Evolutionary conservation across 192 early-diverging fungal genomes (phyloP).

Genomic region (Fimicolochytrium jonesii): DNA sequence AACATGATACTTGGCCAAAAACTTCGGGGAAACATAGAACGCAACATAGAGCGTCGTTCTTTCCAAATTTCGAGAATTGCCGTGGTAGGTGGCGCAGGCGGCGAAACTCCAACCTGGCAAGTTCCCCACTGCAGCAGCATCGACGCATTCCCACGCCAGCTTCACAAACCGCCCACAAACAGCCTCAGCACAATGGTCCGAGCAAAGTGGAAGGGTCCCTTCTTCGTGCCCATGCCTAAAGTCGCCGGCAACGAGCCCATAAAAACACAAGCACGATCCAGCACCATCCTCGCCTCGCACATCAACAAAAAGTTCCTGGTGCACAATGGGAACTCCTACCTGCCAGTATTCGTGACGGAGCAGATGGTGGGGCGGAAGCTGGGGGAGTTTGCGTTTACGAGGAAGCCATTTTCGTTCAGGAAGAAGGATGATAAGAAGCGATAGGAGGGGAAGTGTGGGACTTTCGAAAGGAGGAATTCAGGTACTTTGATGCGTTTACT

Average conservation of each 20-base stretch:
- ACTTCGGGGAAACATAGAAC: too few relatives aligned
- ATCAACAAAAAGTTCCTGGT: slow-evolving; percentile 85
- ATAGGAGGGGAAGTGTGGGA: too few relatives aligned
- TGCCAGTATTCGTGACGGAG: slow-evolving; percentile 79
- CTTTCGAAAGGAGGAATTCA: too few relatives aligned
- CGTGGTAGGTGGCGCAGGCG: too few relatives aligned
- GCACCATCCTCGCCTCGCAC: slow-evolving; percentile 87
- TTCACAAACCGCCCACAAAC: too few relatives aligned
- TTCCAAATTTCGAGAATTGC: too few relatives aligned
- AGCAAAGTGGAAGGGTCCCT: slow-evolving; percentile 47
- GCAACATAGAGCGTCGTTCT: too few relatives aligned
- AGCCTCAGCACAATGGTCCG: slow-evolving; percentile 19
- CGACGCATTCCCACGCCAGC: too few relatives aligned
- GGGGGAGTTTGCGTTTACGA: slow-evolving; percentile 89
- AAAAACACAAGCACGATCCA: slow-evolving; percentile 70
- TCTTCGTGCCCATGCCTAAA: slow-evolving; percentile 35
- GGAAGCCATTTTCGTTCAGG: slow-evolving; percentile 71
- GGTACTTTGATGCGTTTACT: too few relatives aligned
- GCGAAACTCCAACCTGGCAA: too few relatives aligned
- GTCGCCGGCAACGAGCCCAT: slow-evolving; percentile 22
- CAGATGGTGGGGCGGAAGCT: slow-evolving; percentile 93
- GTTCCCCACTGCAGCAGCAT: too few relatives aligned
- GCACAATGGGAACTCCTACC: slow-evolving; percentile 90
- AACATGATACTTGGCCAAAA: too few relatives aligned
- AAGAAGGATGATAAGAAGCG: slow-evolving; percentile 37